phyloP scores from a whole-genome alignment of 192 early-diverging fungal species.

The Linnemannia exigua region DNA sequence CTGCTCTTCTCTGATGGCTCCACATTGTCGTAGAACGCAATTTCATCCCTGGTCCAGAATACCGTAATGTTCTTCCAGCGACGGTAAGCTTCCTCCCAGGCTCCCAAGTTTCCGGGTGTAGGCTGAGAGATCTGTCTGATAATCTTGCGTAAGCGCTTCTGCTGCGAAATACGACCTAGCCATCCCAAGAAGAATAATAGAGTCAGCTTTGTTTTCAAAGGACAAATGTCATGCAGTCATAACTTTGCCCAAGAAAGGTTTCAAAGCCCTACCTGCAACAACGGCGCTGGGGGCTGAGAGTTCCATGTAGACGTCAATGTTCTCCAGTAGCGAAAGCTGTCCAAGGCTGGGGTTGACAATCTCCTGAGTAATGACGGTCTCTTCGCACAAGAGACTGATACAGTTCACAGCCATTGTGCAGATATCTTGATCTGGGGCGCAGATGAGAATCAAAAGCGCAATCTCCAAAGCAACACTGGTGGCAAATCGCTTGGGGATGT shows the following conservation, averaged over 20 bases:
- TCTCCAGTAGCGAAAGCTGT: constrained; percentile 76
- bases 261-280: constrained; percentile 55
- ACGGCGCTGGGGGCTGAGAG: constrained; percentile 64
- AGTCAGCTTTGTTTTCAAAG: background rate
- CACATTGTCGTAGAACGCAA: constrained; percentile 58
- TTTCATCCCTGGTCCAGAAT: constrained; percentile 54
- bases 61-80: constrained; percentile 78
- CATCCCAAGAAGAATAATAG: background rate
- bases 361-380: constrained; percentile 78
- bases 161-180: constrained; percentile 77
- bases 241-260: background rate
- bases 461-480: constrained; percentile 83
- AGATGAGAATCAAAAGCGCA: constrained; percentile 80
- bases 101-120: constrained; percentile 82
- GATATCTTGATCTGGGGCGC: constrained; percentile 79
- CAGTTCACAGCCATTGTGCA: constrained; percentile 71
- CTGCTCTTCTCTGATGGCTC: constrained; percentile 51
- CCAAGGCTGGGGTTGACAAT: constrained; percentile 58
- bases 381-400: constrained; percentile 79
- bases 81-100: constrained; percentile 87
- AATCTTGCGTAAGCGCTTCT: constrained; percentile 81
- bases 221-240: too few relatives aligned
- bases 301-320: constrained; percentile 78
- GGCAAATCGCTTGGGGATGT: constrained; percentile 74
- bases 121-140: constrained; percentile 74